Evolutionary conservation across 1,284 basidiomycete species (phyloP), one percentile per base, ranked within the genome.

Genomic region (Stereum hirsutum): DNA sequence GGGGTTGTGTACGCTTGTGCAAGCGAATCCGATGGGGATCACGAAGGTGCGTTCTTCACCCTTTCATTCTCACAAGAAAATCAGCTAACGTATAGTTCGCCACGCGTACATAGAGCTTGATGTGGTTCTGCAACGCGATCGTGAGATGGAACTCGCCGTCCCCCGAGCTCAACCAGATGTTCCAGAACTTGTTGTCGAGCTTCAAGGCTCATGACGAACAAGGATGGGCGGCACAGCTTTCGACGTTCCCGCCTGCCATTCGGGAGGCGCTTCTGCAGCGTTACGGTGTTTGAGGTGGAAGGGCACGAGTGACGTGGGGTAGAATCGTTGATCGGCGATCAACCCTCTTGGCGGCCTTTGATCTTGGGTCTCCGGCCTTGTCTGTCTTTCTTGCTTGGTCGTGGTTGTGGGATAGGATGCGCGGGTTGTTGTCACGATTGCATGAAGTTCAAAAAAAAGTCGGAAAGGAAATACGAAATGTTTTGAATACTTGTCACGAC

Each of bases 51-150:
- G 31, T 15, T 32, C 21, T 7, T 34, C n/a, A n/a, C n/a, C n/a
- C n/a, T n/a, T n/a, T n/a, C n/a, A n/a, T 2, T 35, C 2, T 4
- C 21, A 12, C 7, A 6, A 15, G 25, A 7, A 11, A 17, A 12
- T 15, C 1, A 20, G 8, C 2, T 23, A 21, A 6, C 7, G 28
- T 21, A 5, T 30, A 42, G 20, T 42, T 25, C 21, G 17, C 15
- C 6, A 10, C 3, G 12, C 39, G 43, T 17, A 47, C 46, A 21
- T 63, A 94, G 89, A 88, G 87, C 56, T 72, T 96, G 51, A 64
- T 93, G 37, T 95, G 89, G 83, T 96, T 96, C 76, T 93, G 92
- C 63, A 96, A 97, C 59, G 90, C 93, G n/a, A 88, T 96, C 45
- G 88, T 93, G 41, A 75, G 91, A 51, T 97, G 93, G 93, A 86